Conservation (phyloP, 2,329 filamentous ascomycete genomes). For the Diaporthe nobilis region DNA sequence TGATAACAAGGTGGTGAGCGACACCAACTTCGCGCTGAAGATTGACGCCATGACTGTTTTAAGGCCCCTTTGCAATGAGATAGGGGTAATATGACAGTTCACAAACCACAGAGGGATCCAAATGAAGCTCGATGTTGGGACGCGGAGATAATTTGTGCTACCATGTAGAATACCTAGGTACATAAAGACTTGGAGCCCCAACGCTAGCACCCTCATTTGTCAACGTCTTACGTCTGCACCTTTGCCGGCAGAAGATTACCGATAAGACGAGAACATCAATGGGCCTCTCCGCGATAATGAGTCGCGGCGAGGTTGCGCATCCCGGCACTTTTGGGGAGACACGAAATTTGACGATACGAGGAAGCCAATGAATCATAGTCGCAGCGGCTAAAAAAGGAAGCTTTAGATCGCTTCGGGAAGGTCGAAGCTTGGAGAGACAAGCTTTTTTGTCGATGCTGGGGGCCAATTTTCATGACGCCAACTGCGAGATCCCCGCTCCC, state of each 20-base stretch:
- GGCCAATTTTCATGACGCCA: not conserved
- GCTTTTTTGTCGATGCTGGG: constrained; percentile 3
- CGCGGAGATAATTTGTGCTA: not conserved
- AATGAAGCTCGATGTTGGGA: too few relatives aligned
- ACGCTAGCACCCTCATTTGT: not conserved
- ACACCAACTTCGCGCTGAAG: not conserved
- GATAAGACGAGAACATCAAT: constrained; percentile 24
- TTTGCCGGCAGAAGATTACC: not conserved
- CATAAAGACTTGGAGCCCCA: not conserved
- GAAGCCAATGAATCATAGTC: not conserved
- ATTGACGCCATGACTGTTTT: not conserved
- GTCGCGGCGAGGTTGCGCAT: not conserved
- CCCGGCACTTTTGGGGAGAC: not conserved
- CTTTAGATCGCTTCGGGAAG: constrained; percentile 4
- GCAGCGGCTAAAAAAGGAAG: not conserved
- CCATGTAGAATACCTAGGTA: not conserved
- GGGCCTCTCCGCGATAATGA: not conserved
- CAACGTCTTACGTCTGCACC: constrained; percentile 2
- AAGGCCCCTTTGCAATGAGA: not conserved
- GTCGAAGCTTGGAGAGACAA: not conserved
- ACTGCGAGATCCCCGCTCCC: not conserved
- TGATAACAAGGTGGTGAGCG: constrained; percentile 5
- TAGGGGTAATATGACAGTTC: too few relatives aligned
- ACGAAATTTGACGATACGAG: not conserved
- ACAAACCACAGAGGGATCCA: not conserved